These are phyloP conservation scores for Wickerhamomyces sp. DNA, from an alignment of 1,139 yeast genomes.

Conservation along the genomic window DNA sequence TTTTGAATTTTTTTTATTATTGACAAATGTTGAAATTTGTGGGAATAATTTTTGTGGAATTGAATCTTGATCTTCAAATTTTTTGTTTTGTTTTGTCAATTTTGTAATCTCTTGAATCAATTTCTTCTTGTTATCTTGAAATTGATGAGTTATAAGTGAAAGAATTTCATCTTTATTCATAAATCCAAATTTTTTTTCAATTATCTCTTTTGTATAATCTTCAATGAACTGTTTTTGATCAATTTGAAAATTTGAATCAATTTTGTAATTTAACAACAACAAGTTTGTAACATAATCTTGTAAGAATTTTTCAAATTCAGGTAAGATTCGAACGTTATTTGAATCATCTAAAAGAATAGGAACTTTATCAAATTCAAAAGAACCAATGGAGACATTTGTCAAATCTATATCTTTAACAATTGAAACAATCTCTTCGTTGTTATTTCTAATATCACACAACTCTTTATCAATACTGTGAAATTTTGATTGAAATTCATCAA, in stretches of 20 bases:
- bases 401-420: slow-evolving; percentile 3
- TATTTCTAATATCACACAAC: slow-evolving; percentile 6
- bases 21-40: neutral
- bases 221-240: slow-evolving; percentile 12
- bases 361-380: too few relatives aligned
- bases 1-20: slow-evolving; percentile 5
- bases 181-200: slow-evolving; percentile 16
- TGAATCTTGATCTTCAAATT: neutral
- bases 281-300: slow-evolving; percentile 7
- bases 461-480: slow-evolving; percentile 7
- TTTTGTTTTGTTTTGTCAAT: slow-evolving; percentile 2
- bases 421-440: slow-evolving; percentile 6
- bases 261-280: slow-evolving; percentile 2
- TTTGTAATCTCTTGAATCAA: slow-evolving; percentile 19
- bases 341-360: slow-evolving; percentile 18
- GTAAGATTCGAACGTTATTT: slow-evolving; percentile 16
- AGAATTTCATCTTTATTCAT: slow-evolving; percentile 18
- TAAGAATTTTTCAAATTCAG: slow-evolving; percentile 18
- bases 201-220: slow-evolving; percentile 14
- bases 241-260: slow-evolving; percentile 8
- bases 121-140: slow-evolving; percentile 19
- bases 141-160: slow-evolving; percentile 14
- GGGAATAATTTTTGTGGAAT: neutral
- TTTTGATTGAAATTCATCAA: slow-evolving; percentile 11
- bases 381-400: too few relatives aligned